Evolutionary conservation across 1,139 yeast genomes (phyloP).

Genomic region (Saccharomyces hybrid): DNA sequence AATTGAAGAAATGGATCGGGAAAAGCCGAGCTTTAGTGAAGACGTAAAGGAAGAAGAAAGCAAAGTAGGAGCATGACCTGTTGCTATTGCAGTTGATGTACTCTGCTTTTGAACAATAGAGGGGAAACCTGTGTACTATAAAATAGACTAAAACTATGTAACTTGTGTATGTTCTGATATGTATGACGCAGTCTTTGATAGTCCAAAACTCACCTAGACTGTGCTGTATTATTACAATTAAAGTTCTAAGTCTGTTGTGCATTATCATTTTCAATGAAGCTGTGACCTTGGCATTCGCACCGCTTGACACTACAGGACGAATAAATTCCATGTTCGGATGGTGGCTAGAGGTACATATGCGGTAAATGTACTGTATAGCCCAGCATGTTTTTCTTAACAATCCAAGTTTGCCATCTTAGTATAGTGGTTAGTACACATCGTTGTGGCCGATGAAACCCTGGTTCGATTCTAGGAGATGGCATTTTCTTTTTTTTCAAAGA

Average conservation of each 20-base stretch:
- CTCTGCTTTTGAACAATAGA: not conserved
- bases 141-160: not conserved
- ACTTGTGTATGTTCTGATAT: not conserved
- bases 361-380: too few relatives aligned
- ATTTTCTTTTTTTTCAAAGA: slow-evolving; percentile 17
- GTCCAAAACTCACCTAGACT: not conserved
- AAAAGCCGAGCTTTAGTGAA: not conserved
- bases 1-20: not conserved
- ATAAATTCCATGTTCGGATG: too few relatives aligned
- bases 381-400: too few relatives aligned
- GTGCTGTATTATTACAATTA: not conserved
- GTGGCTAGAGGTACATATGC: too few relatives aligned
- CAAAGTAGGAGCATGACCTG: not conserved
- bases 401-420: slow-evolving; percentile 5
- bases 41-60: not conserved
- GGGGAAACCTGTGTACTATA: not conserved
- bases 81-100: not conserved
- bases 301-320: too few relatives aligned
- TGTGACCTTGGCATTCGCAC: too few relatives aligned
- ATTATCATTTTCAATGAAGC: too few relatives aligned
- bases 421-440: slow-evolving; percentile 5
- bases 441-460: slow-evolving; percentile 6
- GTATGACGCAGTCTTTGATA: not conserved
- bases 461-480: slow-evolving; percentile 3
- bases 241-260: too few relatives aligned